Evolutionary conservation across 2,329 filamentous ascomycete genomes (phyloP).

Genomic region (Fusarium anthophilum): DNA sequence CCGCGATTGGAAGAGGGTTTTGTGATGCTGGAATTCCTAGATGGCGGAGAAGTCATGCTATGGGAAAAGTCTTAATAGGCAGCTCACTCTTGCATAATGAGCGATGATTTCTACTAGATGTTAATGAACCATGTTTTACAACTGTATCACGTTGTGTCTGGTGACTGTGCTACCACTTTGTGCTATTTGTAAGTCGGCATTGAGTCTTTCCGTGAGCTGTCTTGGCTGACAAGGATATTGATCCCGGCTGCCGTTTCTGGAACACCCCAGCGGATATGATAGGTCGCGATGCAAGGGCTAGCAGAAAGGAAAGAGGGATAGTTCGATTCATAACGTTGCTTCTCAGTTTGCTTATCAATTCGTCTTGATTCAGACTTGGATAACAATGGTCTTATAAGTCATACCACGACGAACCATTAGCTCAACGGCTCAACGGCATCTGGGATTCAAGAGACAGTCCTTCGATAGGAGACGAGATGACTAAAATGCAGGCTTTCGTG

Average conservation of each 20-base stretch:
- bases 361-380: fast-evolving
- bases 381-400: background rate
- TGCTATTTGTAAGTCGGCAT: background rate
- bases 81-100: constrained; percentile 27
- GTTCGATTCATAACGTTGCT: background rate
- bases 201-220: background rate
- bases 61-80: constrained; percentile 1
- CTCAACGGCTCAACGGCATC: background rate
- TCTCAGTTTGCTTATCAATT: background rate
- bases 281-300: background rate
- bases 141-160: too few species aligned
- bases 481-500: constrained; percentile 2
- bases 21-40: constrained; percentile 1
- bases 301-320: background rate
- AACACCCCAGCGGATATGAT: background rate
- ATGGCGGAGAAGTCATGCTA: background rate
- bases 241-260: background rate
- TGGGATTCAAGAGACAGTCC: too few species aligned
- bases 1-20: background rate
- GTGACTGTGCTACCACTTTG: background rate
- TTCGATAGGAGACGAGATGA: background rate
- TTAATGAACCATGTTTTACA: constrained; percentile 8
- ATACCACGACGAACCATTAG: background rate
- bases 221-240: background rate
- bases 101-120: constrained; percentile 19